A percentile compares a stretch with the other conserved stretches of the same genome.
These are phyloP conservation scores for Leishmania martiniquensis DNA, from an alignment of 208 protist species.

Conservation along the genomic window DNA sequence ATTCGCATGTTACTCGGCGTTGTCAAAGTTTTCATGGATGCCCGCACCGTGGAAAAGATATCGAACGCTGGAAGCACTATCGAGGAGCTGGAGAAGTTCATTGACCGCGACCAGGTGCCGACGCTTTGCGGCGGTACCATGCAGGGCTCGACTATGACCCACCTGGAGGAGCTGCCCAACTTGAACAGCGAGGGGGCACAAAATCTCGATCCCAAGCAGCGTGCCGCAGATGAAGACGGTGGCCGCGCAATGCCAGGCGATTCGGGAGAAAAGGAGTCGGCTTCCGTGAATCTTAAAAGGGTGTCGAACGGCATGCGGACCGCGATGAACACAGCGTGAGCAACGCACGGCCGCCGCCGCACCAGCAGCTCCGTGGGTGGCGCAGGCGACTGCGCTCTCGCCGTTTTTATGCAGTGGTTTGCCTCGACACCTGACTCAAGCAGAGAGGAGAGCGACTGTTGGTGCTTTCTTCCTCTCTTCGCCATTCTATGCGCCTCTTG, in stretches of 20 bases:
- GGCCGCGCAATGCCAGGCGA: not conserved
- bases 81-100: conserved; percentile 46
- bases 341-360: not conserved
- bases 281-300: not conserved
- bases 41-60: conserved; percentile 45
- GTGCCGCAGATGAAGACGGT: not conserved
- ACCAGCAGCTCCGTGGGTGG: not conserved
- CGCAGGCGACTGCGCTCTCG: not conserved
- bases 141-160: conserved; percentile 6
- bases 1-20: conserved; percentile 38
- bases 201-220: not conserved
- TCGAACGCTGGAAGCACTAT: conserved; percentile 38
- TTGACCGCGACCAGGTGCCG: conserved; percentile 44
- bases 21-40: conserved; percentile 59
- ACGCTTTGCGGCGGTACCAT: conserved; percentile 35
- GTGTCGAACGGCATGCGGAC: not conserved
- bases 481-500: not conserved
- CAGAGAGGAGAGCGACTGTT: not conserved
- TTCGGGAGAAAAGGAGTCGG: not conserved
- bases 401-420: not conserved
- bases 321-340: not conserved
- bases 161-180: conserved; percentile 21
- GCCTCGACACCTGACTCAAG: not conserved
- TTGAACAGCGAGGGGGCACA: not conserved
- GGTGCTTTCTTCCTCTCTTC: not conserved